These are phyloP conservation scores for Apiosordaria backusii DNA, from an alignment of 495 filamentous ascomycete genomes.

Conservation along the genomic window DNA sequence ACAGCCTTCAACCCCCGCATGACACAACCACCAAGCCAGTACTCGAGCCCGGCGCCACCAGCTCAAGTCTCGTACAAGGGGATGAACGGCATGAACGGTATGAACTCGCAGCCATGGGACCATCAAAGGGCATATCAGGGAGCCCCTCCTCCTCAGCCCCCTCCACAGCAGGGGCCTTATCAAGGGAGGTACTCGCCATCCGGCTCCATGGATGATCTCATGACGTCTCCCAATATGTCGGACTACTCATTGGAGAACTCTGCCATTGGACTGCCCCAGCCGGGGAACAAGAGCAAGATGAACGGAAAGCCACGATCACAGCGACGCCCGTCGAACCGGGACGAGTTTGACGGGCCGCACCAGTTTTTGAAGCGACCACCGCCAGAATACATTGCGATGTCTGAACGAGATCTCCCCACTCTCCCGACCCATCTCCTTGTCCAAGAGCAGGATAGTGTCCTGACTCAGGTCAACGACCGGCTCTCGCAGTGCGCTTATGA, in stretches of 20 bases:
- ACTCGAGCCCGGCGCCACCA: slow-evolving; percentile 26
- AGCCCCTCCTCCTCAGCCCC: background rate
- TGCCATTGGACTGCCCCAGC: slow-evolving; percentile 27
- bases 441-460: slow-evolving; percentile 77
- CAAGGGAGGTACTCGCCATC: slow-evolving; percentile 40
- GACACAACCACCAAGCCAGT: slow-evolving; percentile 28
- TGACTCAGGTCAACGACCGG: slow-evolving; percentile 75
- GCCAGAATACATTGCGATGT: slow-evolving; percentile 61
- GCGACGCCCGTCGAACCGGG: slow-evolving; percentile 72
- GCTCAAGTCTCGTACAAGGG: slow-evolving; percentile 32
- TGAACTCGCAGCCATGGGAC: background rate
- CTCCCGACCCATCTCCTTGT: slow-evolving; percentile 78
- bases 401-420: slow-evolving; percentile 74
- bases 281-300: slow-evolving; percentile 43
- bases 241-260: slow-evolving; percentile 43
- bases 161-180: slow-evolving; percentile 15
- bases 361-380: slow-evolving; percentile 70
- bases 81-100: background rate
- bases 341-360: slow-evolving; percentile 85
- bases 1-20: slow-evolving; percentile 36
- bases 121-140: slow-evolving; percentile 14
- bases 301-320: slow-evolving; percentile 56
- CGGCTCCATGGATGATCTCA: slow-evolving; percentile 49
- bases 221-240: slow-evolving; percentile 39
- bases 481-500: slow-evolving; percentile 82